phyloP scores from a whole-genome alignment of 2,329 filamentous ascomycete genomes.

The Harringtonia aguacate region DNA sequence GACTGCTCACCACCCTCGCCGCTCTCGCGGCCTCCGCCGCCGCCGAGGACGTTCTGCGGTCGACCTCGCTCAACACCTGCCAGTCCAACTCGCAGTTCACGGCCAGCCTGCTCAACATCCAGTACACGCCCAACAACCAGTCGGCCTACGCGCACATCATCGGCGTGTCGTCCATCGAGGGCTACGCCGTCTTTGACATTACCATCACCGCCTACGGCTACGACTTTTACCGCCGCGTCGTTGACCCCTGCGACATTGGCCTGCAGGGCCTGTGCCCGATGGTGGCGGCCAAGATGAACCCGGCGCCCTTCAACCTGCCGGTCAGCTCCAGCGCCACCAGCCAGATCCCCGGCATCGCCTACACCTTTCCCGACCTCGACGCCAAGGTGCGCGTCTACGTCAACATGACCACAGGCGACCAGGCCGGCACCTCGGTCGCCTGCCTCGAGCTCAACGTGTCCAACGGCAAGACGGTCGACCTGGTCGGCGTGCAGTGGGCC shows the following conservation, averaged over 20 bases:
- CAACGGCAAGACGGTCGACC: conserved; percentile 74
- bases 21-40: conserved; percentile 1
- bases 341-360: conserved; percentile 64
- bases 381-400: conserved; percentile 65
- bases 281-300: conserved; percentile 49
- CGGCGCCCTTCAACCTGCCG: conserved; percentile 43
- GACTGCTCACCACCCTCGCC: too few relatives aligned
- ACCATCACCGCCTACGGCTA: conserved; percentile 65
- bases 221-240: conserved; percentile 42
- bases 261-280: conserved; percentile 68
- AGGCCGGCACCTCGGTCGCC: conserved; percentile 45
- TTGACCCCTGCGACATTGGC: conserved; percentile 57
- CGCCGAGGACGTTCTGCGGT: conserved; percentile 25
- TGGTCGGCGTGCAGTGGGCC: conserved; percentile 68
- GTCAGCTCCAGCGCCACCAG: conserved; percentile 43
- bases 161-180: conserved; percentile 61
- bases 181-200: conserved; percentile 60
- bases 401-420: conserved; percentile 40
- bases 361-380: conserved; percentile 72
- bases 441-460: conserved; percentile 72
- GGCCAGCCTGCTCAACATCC: conserved; percentile 67
- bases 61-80: conserved; percentile 60
- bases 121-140: conserved; percentile 54
- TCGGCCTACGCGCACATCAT: conserved; percentile 56
- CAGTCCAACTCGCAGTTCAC: conserved; percentile 66